A percentile compares a stretch with the other conserved stretches of the same genome.
Conservation (phyloP, 1,284 basidiomycete genomes). For the Coniferiporia sulphurascens region DNA sequence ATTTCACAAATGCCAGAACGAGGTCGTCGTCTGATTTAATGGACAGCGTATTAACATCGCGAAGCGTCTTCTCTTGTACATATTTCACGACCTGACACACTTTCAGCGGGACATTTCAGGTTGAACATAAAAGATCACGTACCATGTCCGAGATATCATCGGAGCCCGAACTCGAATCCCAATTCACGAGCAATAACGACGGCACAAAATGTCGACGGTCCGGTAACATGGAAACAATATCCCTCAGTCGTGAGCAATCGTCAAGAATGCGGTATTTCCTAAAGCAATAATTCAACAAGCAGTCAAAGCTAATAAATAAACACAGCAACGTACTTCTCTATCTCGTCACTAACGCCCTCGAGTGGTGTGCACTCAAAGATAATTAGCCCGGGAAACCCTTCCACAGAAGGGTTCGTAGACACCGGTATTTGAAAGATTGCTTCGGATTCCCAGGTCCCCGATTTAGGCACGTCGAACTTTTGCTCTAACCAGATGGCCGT, state of each 20-base stretch:
- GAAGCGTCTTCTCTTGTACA: conserved; percentile 38
- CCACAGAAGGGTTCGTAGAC: conserved; percentile 21
- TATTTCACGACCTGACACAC: conserved; percentile 41
- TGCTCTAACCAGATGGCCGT: conserved; percentile 74
- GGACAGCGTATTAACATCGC: conserved; percentile 37
- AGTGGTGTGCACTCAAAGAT: conserved; percentile 67
- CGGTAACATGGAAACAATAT: conserved; percentile 51
- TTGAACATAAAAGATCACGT: conserved; percentile 26
- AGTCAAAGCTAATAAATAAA: conserved; percentile 1
- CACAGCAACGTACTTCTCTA: conserved; percentile 49
- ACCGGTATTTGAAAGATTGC: conserved; percentile 53
- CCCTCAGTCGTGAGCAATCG: conserved; percentile 63
- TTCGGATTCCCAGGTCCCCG: conserved; percentile 56
- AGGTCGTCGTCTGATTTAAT: conserved; percentile 48
- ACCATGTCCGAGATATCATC: conserved; percentile 51
- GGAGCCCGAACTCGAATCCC: conserved; percentile 42
- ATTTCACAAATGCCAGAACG: conserved; percentile 46
- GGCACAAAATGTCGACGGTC: conserved; percentile 52
- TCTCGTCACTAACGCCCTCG: conserved; percentile 52
- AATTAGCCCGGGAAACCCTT: conserved; percentile 57
- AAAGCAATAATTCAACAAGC: conserved; percentile 3
- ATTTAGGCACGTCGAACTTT: conserved; percentile 62
- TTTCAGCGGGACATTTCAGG: not conserved
- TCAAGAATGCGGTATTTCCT: conserved; percentile 70
- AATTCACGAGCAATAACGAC: conserved; percentile 52